These are phyloP conservation scores for Lactarius hengduanensis DNA, from an alignment of 768 basidiomycete genomes.

Conservation along the genomic window DNA sequence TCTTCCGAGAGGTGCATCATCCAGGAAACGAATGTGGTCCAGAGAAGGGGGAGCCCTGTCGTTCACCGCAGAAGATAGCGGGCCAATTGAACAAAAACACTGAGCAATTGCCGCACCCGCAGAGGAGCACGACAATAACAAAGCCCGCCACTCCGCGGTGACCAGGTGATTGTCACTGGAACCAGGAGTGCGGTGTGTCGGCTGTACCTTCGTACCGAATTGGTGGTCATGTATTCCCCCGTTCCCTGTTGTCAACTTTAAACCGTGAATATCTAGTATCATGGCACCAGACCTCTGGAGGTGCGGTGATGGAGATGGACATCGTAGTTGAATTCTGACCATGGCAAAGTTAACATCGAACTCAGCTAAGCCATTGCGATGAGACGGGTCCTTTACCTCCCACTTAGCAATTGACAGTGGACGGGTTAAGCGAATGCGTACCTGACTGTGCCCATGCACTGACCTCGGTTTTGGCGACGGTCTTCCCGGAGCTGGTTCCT, in stretches of 20 bases:
- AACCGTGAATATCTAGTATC: slow-evolving; percentile 58
- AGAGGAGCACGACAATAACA: slow-evolving; percentile 50
- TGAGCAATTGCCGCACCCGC: slow-evolving; percentile 42
- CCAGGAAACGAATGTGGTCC: slow-evolving; percentile 23
- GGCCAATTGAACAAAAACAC: slow-evolving; percentile 52
- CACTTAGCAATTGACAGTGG: slow-evolving; percentile 2
- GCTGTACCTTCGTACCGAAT: slow-evolving; percentile 21
- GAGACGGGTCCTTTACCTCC: neutral
- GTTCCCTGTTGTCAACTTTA: slow-evolving; percentile 40
- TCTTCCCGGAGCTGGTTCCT: slow-evolving; percentile 10
- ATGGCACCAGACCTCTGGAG: slow-evolving; percentile 65
- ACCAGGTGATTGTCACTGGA: slow-evolving; percentile 34
- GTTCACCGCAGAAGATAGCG: slow-evolving; percentile 33
- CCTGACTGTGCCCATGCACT: neutral
- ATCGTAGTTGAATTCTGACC: slow-evolving; percentile 67
- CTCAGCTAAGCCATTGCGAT: slow-evolving; percentile 7
- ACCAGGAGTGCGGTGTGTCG: slow-evolving; percentile 10
- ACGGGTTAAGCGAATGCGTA: neutral
- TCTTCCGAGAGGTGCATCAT: neutral
- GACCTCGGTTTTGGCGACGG: neutral
- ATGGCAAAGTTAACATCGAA: slow-evolving; percentile 48
- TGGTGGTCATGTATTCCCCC: neutral
- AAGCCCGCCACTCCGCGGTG: slow-evolving; percentile 43
- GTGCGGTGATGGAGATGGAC: slow-evolving; percentile 52
- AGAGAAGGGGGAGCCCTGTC: neutral